These are phyloP conservation scores for Ganoderma leucocontextum DNA, from an alignment of 1,284 basidiomycete genomes.

Conservation along the genomic window DNA sequence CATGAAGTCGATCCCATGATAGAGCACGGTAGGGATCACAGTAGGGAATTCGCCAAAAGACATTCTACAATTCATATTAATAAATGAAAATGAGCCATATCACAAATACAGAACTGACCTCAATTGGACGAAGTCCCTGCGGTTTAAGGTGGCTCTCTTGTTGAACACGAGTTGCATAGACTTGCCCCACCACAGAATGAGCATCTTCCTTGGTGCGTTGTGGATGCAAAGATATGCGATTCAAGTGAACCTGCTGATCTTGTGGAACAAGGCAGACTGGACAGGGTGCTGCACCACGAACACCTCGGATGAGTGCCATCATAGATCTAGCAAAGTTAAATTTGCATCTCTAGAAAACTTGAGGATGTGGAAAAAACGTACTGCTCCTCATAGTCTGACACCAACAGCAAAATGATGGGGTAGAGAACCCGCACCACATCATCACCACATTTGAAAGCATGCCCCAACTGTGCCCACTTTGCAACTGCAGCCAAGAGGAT, in stretches of 20 bases:
- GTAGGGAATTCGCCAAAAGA: background rate
- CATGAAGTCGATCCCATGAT: constrained; percentile 50
- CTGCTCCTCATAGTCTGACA: no score
- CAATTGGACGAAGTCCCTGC: background rate
- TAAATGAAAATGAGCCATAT: no score
- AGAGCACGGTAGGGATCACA: constrained; percentile 42
- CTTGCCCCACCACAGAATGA: background rate
- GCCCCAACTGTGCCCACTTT: no score
- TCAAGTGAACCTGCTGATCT: background rate
- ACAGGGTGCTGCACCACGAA: background rate
- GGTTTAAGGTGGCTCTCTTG: background rate
- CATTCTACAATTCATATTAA: background rate
- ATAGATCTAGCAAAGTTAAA: no score
- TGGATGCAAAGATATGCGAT: background rate
- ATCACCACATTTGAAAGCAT: no score
- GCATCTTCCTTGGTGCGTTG: background rate
- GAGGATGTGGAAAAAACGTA: no score
- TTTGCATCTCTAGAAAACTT: no score
- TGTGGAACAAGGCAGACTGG: background rate
- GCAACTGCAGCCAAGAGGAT: no score
- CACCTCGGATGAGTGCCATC: no score
- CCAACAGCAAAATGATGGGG: no score
- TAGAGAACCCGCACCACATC: no score
- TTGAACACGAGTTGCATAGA: background rate
- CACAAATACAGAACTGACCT: background rate